Evolutionary conservation across 106 monocot genomes (phyloP), one percentile per base, ranked within the genome.

Genomic region (Gastrodia elata): DNA sequence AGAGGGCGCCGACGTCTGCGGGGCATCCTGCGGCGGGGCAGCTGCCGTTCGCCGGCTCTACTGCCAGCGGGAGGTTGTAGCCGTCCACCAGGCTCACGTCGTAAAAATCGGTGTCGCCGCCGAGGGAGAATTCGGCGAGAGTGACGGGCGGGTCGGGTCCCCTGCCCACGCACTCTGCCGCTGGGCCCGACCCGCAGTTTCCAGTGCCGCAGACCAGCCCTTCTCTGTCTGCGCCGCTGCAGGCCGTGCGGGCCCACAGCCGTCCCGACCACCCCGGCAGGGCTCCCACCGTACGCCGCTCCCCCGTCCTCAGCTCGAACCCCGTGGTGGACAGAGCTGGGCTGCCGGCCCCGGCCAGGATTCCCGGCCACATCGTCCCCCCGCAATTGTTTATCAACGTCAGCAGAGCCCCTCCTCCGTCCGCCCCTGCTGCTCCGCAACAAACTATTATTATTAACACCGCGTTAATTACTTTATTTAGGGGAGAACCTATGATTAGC

Each of bases 1-100:
- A 89, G 25, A 30, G 27, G 55, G 71, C 76, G 74, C 83, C 83
- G 48, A 82, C 41, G 65, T 86, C 80, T 9, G 49, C 79, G 40
- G 75, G 39, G 58, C 82, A 86, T 8, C 83, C 86, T 22, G 86
- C 77, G 0, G 74, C 40, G 18, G 71, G 56, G 39, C 82, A 82
- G 0, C 25, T 68, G 20, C 61, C 75, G 13, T 35, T 10, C 9
- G 72, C 52, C 35, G 72, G 67, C 5, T 35, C 76, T 4, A 76
- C 48, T 55, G 69, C 37, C 76, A 76, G 36, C 0, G 76, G 76
- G 15, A 76, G 35, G 9, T 76, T 76, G 42, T 28, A 76, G 4
- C 76, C 76, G 38, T 76, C 76, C 25, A 76, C 76, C 6, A 76
- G 14, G 44, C 76, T 76, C 27, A 76, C 76, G 42, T 76, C 76